Percentiles rank a stretch among this genome's conserved stretches.
These are phyloP conservation scores for Russula virescens DNA, from an alignment of 768 basidiomycete species.

Conservation along the genomic window DNA sequence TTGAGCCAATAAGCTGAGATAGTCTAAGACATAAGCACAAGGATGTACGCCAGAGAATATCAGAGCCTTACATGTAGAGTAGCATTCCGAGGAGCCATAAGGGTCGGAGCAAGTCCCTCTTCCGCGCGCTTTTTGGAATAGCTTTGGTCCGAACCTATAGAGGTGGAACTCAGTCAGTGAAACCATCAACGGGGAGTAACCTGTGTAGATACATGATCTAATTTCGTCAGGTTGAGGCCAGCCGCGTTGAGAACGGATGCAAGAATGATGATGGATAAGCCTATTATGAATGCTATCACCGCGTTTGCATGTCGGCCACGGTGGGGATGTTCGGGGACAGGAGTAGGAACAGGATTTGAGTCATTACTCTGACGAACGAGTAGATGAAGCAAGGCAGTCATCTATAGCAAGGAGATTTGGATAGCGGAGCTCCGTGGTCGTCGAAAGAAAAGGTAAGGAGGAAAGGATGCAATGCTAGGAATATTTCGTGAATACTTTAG, in stretches of 20 bases:
- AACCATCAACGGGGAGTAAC: neutral
- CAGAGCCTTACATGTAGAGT: slow-evolving; percentile 73
- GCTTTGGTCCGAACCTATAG: slow-evolving; percentile 61
- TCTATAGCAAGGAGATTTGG: neutral
- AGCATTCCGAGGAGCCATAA: slow-evolving; percentile 90
- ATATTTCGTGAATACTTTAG: neutral
- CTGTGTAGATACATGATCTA: slow-evolving; percentile 60
- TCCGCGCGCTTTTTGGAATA: slow-evolving; percentile 70
- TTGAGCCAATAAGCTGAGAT: slow-evolving; percentile 83
- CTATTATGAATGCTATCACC: slow-evolving; percentile 73
- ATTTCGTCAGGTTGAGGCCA: slow-evolving; percentile 91
- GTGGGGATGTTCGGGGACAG: neutral
- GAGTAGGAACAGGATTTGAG: neutral
- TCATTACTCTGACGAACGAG: slow-evolving; percentile 14
- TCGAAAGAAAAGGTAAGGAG: neutral
- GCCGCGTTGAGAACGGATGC: slow-evolving; percentile 86
- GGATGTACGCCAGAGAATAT: neutral
- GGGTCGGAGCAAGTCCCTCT: slow-evolving; percentile 74
- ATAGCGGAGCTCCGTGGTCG: neutral
- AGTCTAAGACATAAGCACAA: slow-evolving; percentile 39
- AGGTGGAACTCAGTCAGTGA: slow-evolving; percentile 1
- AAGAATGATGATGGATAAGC: slow-evolving; percentile 76
- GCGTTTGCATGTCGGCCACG: slow-evolving; percentile 43
- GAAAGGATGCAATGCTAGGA: neutral
- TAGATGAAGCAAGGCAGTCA: slow-evolving; percentile 5